A percentile compares a stretch with the other conserved stretches of the same genome.
Evolutionary conservation across 805 yeast species (phyloP).

Genomic region (Cyberlindnera mrakii): DNA sequence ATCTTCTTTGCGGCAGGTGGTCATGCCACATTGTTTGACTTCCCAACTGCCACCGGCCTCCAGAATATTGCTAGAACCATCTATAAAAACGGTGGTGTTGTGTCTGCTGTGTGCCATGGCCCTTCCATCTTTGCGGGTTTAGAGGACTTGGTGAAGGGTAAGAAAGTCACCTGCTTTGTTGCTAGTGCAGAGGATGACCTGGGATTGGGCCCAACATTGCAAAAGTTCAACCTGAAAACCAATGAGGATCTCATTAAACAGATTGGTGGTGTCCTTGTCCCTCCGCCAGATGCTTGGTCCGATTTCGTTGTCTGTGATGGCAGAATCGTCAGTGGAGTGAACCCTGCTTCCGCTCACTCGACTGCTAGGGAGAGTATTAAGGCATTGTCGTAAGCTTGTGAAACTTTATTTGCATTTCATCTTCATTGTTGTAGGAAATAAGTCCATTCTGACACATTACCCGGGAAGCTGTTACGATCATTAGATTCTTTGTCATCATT

Average conservation of each 20-base stretch:
- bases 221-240: constrained; percentile 1
- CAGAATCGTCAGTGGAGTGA: constrained; percentile 1
- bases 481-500: no score
- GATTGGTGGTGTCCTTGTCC: background rate
- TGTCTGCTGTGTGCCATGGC: constrained; percentile 66
- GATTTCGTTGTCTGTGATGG: background rate
- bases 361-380: background rate
- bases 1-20: constrained; percentile 63
- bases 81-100: constrained; percentile 46
- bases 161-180: constrained; percentile 51
- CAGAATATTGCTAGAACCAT: constrained; percentile 41
- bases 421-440: no score
- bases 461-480: no score
- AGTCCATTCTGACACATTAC: no score
- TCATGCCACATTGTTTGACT: constrained; percentile 56
- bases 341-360: constrained; percentile 1
- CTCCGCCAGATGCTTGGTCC: constrained; percentile 1
- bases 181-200: constrained; percentile 45
- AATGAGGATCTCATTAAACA: constrained; percentile 3
- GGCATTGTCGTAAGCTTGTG: background rate
- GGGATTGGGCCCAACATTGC: constrained; percentile 3
- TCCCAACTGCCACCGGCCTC: constrained; percentile 43
- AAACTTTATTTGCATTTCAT: no score
- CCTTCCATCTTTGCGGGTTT: constrained; percentile 52
- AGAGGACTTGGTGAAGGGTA: constrained; percentile 44